Conservation (phyloP, 306 rosid species). For the Cucurbita ficifolia region DNA sequence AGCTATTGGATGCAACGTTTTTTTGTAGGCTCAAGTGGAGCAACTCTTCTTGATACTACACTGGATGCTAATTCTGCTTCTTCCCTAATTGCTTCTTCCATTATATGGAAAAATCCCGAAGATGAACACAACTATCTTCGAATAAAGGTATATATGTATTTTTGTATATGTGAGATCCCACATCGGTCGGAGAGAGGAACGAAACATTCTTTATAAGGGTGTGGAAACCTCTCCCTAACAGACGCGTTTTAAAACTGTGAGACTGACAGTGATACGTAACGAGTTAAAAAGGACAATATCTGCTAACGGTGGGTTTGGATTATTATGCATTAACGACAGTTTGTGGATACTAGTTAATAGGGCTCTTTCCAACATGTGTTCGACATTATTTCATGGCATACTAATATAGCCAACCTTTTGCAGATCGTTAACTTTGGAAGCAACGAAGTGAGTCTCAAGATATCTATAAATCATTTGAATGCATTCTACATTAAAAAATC, state of each 20-base stretch:
- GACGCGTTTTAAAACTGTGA: no score
- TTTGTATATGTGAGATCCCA: neutral
- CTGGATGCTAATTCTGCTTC: slow-evolving; percentile 21
- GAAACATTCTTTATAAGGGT: no score
- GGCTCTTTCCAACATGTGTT: no score
- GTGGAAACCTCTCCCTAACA: no score
- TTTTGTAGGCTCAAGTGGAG: slow-evolving; percentile 67
- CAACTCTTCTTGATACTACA: slow-evolving; percentile 46
- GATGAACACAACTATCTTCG: slow-evolving; percentile 22
- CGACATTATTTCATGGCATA: neutral
- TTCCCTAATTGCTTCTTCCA: slow-evolving; percentile 50
- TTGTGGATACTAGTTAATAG: no score
- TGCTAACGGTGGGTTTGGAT: no score
- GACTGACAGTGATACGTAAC: no score
- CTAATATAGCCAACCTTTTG: neutral
- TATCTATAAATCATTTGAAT: slow-evolving; percentile 35
- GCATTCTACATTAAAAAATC: slow-evolving; percentile 23
- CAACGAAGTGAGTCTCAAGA: slow-evolving; percentile 33
- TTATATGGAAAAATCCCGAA: slow-evolving; percentile 26
- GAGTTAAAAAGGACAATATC: no score
- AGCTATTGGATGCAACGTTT: slow-evolving; percentile 81
- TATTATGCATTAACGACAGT: no score
- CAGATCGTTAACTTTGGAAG: slow-evolving; percentile 78
- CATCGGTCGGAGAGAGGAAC: no score
- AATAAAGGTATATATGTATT: slow-evolving; percentile 39